These are phyloP conservation scores for Dictyostelium brefeldianum DNA, from an alignment of 78 protist genomes.

Conservation along the genomic window DNA sequence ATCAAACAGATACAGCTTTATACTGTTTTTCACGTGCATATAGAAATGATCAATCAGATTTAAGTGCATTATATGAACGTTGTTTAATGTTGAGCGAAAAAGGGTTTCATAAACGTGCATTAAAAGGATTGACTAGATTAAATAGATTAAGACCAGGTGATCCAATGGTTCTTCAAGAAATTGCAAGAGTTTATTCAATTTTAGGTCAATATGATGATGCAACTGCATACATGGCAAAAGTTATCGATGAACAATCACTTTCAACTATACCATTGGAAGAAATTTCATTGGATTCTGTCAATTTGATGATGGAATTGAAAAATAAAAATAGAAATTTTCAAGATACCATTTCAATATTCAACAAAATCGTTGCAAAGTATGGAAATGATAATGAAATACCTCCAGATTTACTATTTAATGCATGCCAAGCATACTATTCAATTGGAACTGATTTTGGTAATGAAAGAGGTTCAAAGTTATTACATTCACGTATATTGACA, in stretches of 20 bases:
- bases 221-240: neutral
- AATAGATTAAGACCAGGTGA: neutral
- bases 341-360: neutral
- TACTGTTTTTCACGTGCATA: neutral
- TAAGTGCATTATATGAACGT: conserved; percentile 22
- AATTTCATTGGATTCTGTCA: conserved; percentile 15
- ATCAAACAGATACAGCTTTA: neutral
- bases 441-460: neutral
- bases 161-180: neutral
- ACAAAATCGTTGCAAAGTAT: neutral
- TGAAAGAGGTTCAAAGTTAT: neutral
- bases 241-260: neutral
- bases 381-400: neutral
- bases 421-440: conserved; percentile 2
- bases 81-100: neutral
- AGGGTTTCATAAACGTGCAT: neutral
- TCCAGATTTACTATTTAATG: conserved; percentile 10
- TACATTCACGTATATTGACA: neutral
- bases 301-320: conserved; percentile 41
- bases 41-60: neutral
- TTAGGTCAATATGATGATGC: conserved; percentile 31
- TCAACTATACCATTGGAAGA: neutral
- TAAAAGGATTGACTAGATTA: neutral
- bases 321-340: neutral
- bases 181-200: neutral